phyloP scores from a whole-genome alignment of 768 basidiomycete species.

The Russula compacta region DNA sequence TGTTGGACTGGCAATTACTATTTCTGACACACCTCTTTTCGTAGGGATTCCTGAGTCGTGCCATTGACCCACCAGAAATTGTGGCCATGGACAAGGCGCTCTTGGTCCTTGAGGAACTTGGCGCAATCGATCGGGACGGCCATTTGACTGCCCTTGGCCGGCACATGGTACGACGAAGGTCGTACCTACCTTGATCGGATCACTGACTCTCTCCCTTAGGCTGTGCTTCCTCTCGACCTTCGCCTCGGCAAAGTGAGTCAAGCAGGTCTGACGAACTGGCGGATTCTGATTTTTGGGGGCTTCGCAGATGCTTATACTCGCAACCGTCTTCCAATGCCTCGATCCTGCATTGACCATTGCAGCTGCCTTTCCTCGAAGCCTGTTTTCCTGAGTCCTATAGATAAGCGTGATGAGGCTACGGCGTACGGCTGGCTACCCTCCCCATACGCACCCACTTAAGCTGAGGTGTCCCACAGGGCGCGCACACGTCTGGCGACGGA shows the following conservation, averaged over 20 bases:
- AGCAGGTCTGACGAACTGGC: background rate
- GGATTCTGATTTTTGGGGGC: background rate
- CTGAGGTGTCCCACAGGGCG: constrained; percentile 40
- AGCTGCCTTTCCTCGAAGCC: constrained; percentile 84
- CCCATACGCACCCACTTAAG: background rate
- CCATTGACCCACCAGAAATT: constrained; percentile 76
- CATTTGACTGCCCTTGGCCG: constrained; percentile 73
- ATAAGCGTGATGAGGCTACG: constrained; percentile 73
- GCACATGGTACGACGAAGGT: constrained; percentile 47
- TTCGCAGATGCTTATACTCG: constrained; percentile 79
- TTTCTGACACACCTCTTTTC: background rate
- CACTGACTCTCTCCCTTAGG: constrained; percentile 33
- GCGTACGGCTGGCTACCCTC: constrained; percentile 33
- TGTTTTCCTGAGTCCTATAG: constrained; percentile 72
- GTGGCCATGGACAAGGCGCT: constrained; percentile 72
- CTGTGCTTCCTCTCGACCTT: constrained; percentile 80
- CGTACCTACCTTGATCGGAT: background rate
- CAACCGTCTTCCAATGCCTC: constrained; percentile 73
- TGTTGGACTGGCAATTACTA: background rate
- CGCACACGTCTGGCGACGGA: constrained; percentile 56
- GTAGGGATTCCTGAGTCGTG: constrained; percentile 57
- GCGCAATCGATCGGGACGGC: constrained; percentile 58
- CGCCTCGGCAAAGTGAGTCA: constrained; percentile 66
- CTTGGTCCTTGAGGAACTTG: constrained; percentile 62
- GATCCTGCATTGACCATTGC: constrained; percentile 75